phyloP scores from a whole-genome alignment of 345 rosid genomes.

The Orychophragmus violaceus region DNA sequence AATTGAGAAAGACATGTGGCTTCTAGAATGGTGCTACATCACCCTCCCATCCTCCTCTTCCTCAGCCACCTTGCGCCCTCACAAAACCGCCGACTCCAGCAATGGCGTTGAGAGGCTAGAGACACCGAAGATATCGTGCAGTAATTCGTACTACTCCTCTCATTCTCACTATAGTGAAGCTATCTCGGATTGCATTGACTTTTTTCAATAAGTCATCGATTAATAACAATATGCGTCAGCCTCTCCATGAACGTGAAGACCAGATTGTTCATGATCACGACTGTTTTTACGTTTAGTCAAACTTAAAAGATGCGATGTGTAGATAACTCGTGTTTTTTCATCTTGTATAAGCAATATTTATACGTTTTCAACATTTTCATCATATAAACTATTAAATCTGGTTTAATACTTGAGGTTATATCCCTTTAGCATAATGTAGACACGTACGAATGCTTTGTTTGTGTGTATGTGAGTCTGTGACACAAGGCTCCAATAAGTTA shows the following conservation, averaged over 20 bases:
- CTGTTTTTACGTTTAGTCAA: conserved; percentile 8
- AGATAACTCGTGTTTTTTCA: neutral
- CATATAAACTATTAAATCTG: neutral
- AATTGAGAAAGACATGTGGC: too few species aligned
- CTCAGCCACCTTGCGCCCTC: conserved; percentile 4
- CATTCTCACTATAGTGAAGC: conserved; percentile 77
- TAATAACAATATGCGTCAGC: too few species aligned
- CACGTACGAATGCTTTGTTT: neutral
- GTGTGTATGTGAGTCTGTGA: neutral
- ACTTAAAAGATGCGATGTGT: neutral
- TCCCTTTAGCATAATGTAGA: neutral
- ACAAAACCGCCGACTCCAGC: neutral
- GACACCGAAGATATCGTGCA: conserved; percentile 80
- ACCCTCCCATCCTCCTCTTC: conserved; percentile 35
- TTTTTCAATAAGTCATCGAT: conserved; percentile 70
- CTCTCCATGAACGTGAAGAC: conserved; percentile 18
- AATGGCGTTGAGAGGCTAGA: conserved; percentile 41
- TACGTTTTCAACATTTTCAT: neutral
- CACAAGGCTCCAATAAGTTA: too few species aligned
- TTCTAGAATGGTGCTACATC: too few species aligned
- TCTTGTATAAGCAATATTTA: neutral
- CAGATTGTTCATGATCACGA: neutral
- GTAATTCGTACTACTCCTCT: conserved; percentile 72
- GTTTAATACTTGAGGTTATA: neutral
- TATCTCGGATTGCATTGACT: conserved; percentile 85